Conservation (phyloP, 169 alveolate species). For the Plasmodium sp. region DNA sequence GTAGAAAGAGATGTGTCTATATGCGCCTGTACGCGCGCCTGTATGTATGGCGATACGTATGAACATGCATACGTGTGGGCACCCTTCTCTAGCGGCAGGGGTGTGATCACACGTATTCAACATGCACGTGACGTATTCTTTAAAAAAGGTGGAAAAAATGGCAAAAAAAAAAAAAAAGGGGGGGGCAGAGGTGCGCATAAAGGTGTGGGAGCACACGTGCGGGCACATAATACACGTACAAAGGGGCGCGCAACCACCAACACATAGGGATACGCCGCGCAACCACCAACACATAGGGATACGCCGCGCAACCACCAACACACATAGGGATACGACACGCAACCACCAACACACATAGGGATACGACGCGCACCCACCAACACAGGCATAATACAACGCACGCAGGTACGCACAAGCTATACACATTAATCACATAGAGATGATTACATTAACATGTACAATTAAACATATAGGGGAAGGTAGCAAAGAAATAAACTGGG, state of each 20-base stretch:
- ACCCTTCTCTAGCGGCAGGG: background rate
- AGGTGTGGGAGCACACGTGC: background rate
- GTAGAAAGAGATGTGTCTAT: background rate
- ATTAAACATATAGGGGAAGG: background rate
- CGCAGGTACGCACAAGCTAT: background rate
- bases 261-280: background rate
- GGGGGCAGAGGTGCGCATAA: background rate
- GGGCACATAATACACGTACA: background rate
- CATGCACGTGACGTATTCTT: background rate
- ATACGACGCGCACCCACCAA: background rate
- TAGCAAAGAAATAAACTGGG: background rate
- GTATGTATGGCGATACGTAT: no score
- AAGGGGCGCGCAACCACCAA: background rate
- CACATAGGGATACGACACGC: background rate
- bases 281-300: background rate
- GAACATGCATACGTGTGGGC: background rate
- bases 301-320: background rate
- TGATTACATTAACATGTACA: background rate
- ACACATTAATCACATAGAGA: slow-evolving; percentile 6
- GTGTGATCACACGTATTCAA: background rate
- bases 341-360: background rate
- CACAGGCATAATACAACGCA: background rate
- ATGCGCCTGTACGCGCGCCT: background rate
- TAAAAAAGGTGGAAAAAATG: background rate
- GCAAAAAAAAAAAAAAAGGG: no score